Evolutionary conservation across 2,329 filamentous ascomycete species (phyloP).

Genomic region (Sporothrix pseudoabietina): DNA sequence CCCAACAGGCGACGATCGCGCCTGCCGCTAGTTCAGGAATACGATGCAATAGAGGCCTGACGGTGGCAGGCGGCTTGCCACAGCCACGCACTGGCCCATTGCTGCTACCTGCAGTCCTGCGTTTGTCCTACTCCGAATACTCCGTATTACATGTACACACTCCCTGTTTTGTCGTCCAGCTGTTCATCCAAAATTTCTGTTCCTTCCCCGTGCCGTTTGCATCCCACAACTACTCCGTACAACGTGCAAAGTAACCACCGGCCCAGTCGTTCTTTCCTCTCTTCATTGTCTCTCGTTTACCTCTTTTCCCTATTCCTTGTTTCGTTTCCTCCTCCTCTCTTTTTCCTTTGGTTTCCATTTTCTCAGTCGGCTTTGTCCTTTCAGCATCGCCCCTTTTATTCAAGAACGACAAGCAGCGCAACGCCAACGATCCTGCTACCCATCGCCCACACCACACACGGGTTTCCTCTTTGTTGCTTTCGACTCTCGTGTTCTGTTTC

Average conservation of each 20-base stretch:
- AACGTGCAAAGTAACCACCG: neutral
- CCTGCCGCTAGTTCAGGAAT: constrained; percentile 18
- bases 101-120: neutral
- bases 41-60: constrained; percentile 1
- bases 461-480: neutral
- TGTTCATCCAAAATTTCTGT: constrained; percentile 16
- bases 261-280: constrained; percentile 13
- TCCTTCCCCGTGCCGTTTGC: constrained; percentile 11
- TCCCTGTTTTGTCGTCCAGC: neutral
- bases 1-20: constrained; percentile 22
- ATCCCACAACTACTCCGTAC: neutral
- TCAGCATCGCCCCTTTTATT: neutral
- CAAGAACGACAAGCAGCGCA: neutral
- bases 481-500: constrained; percentile 8
- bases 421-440: neutral
- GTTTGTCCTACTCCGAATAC: too few species aligned
- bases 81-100: constrained; percentile 2
- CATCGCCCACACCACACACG: neutral
- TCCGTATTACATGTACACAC: too few species aligned
- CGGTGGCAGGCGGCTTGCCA: constrained; percentile 3
- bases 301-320: constrained; percentile 7
- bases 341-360: neutral
- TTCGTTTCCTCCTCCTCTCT: constrained; percentile 14
- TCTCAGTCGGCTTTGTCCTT: neutral
- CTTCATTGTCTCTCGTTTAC: constrained; percentile 15